Evolutionary conservation across 768 basidiomycete genomes (phyloP).

Genomic region (Boletus vinaceobasis): DNA sequence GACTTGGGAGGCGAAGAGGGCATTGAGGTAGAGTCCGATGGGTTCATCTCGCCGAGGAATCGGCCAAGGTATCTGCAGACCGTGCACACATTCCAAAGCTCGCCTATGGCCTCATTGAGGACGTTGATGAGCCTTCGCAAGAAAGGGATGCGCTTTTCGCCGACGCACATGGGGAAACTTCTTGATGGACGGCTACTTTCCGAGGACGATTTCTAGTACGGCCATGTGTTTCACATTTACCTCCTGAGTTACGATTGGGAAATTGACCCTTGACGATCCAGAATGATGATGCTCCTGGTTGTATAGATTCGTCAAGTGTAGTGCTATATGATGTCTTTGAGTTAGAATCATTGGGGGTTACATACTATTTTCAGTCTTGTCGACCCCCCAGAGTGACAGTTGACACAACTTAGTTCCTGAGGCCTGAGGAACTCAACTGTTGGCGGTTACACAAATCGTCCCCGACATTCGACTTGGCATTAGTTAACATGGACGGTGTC

Average conservation of each 20-base stretch:
- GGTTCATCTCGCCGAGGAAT: constrained; percentile 19
- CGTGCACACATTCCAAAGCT: constrained; percentile 30
- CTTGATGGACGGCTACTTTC: constrained; percentile 28
- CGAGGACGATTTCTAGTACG: constrained; percentile 24
- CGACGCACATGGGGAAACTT: constrained; percentile 43
- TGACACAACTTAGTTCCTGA: background rate
- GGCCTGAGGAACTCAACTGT: too few relatives aligned
- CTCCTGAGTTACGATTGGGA: background rate
- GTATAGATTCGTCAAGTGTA: background rate
- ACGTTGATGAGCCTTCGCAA: constrained; percentile 29
- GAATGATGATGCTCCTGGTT: background rate
- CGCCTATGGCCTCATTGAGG: constrained; percentile 32
- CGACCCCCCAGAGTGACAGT: background rate
- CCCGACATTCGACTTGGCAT: background rate
- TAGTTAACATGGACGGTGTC: constrained; percentile 24
- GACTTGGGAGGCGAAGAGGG: constrained; percentile 9
- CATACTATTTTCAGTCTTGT: constrained; percentile 2
- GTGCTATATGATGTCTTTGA: too few relatives aligned
- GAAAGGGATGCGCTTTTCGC: constrained; percentile 37
- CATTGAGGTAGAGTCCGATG: constrained; percentile 10
- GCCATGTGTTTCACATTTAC: constrained; percentile 29
- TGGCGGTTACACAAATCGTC: background rate
- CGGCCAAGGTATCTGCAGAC: constrained; percentile 5
- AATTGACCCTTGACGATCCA: background rate
- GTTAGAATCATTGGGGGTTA: too few relatives aligned